phyloP scores from a whole-genome alignment of 2,329 filamentous ascomycete genomes.

The Aureobasidium sp. region DNA sequence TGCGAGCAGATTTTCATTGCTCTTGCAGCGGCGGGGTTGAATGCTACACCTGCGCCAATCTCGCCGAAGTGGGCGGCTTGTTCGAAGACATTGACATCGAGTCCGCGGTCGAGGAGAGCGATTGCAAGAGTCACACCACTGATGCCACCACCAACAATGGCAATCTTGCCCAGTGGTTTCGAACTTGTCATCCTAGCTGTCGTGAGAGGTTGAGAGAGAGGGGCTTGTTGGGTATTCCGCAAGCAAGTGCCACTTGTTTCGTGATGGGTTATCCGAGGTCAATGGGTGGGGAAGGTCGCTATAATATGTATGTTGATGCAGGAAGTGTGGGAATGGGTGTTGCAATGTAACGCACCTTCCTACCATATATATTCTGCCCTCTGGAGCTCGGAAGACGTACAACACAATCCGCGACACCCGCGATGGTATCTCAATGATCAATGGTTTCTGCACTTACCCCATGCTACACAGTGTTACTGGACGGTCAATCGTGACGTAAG shows the following conservation, averaged over 20 bases:
- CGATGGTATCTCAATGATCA: not conserved
- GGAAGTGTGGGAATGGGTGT: not conserved
- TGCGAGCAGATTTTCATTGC: slow-evolving; percentile 48
- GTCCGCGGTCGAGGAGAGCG: slow-evolving; percentile 36
- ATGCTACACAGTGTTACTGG: not conserved
- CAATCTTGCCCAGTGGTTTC: slow-evolving; percentile 36
- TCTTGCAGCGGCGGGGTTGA: slow-evolving; percentile 47
- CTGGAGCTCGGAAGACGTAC: not conserved
- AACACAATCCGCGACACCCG: not conserved
- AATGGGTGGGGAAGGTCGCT: not conserved
- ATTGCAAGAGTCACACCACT: slow-evolving; percentile 48
- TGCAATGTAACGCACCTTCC: not conserved
- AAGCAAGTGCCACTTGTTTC: not conserved
- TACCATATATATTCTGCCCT: not conserved
- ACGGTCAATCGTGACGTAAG: not conserved
- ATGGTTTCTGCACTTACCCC: not conserved
- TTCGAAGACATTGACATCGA: slow-evolving; percentile 49
- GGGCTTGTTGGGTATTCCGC: not conserved
- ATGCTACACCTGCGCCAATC: slow-evolving; percentile 50
- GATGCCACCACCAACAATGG: slow-evolving; percentile 54
- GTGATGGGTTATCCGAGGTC: not conserved
- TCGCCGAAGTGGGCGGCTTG: slow-evolving; percentile 47
- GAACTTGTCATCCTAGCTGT: not conserved
- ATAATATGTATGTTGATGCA: not conserved
- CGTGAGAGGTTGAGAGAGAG: not conserved